Base-by-base conservation (phyloP, 352 stramenopile genomes). In the Phytophthora citrophthora region DNA sequence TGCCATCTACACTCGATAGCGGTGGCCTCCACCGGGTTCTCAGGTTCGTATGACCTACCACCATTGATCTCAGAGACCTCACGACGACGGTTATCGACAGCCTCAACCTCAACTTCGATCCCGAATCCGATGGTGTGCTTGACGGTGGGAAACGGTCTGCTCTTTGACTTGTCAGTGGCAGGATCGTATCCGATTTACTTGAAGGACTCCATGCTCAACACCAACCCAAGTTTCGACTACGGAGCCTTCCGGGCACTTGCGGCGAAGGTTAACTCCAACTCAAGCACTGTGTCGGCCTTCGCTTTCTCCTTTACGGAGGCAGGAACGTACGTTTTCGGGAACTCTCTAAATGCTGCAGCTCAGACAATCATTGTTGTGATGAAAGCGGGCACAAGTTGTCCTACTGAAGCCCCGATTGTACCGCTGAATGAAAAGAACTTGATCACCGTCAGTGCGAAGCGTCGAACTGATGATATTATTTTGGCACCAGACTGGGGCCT, bases 171-270 rank as follows among this genome's bases (percentile, higher is more conserved):
- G 13, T 89, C 86, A 0, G 79, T 81, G 0, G 65, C 70, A 2
- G 71, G 65, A 13, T 87, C 79, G 15, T 98, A 97, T 54, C 95
- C 95, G 4, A 81, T 98, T 49, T 98, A 98, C 64, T 61, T 96
- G 23, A 98, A 97, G 64, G 91, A 98, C 64, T 98, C 92, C 18
- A 91, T 98, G 69, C 86, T 98, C 29, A 98, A 98, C 64, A 97
- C 91, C 4, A 98, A 98, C 48, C 72, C 80, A 5, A 86, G 73
- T 49, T 98, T 98, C 46, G 95, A 98, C 68, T 98, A 95, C 43
- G 85, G 85, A 13, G 75, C 75, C 4, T 98, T 98, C 62, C 76
- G 91, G 7, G 72, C 72, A 2, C 64, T 98, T 13, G 79, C 79
- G 4, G 64, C 79, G 2, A 85, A 81, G 39, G 61, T 91, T 23